Conservation (phyloP, 2,329 filamentous ascomycete species). For the Microdochium trichocladiopsis region DNA sequence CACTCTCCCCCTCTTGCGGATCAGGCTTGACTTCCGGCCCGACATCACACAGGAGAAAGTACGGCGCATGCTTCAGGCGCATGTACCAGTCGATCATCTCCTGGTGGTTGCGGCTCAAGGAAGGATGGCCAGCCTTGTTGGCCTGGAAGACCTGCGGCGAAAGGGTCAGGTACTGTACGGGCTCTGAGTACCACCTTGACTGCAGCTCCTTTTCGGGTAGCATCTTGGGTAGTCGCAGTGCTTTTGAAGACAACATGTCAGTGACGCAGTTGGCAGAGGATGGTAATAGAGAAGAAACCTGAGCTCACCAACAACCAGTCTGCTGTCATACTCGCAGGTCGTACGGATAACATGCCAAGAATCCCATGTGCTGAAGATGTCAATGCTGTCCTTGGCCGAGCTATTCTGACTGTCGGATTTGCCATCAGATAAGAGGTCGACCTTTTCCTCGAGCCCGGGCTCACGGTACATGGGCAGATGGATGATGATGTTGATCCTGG, state of each 20-base stretch:
- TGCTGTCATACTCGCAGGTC: constrained; percentile 75
- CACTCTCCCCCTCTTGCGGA: constrained; percentile 19
- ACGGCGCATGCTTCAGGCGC: constrained; percentile 55
- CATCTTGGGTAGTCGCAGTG: constrained; percentile 48
- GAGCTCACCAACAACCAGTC: constrained; percentile 75
- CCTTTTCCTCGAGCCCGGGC: constrained; percentile 46
- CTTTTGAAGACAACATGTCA: constrained; percentile 23
- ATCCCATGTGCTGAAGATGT: constrained; percentile 81
- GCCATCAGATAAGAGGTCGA: constrained; percentile 42
- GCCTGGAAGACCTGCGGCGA: constrained; percentile 45
- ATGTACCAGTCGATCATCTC: constrained; percentile 55
- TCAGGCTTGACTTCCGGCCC: constrained; percentile 37
- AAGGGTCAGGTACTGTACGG: constrained; percentile 55
- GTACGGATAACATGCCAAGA: constrained; percentile 85
- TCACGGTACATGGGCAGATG: constrained; percentile 79
- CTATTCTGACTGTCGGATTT: constrained; percentile 32
- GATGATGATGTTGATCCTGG: constrained; percentile 72
- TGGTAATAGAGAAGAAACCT: background rate
- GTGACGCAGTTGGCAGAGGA: constrained; percentile 1
- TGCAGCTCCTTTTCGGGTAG: constrained; percentile 55
- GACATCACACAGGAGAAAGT: constrained; percentile 56
- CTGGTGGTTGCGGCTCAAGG: constrained; percentile 55
- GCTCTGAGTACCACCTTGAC: constrained; percentile 63
- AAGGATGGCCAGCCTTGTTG: constrained; percentile 55
- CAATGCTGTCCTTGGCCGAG: constrained; percentile 37